These are phyloP conservation scores for Scopulariopsis brevicaulis DNA, from an alignment of 2,329 filamentous ascomycete species.

Conservation along the genomic window DNA sequence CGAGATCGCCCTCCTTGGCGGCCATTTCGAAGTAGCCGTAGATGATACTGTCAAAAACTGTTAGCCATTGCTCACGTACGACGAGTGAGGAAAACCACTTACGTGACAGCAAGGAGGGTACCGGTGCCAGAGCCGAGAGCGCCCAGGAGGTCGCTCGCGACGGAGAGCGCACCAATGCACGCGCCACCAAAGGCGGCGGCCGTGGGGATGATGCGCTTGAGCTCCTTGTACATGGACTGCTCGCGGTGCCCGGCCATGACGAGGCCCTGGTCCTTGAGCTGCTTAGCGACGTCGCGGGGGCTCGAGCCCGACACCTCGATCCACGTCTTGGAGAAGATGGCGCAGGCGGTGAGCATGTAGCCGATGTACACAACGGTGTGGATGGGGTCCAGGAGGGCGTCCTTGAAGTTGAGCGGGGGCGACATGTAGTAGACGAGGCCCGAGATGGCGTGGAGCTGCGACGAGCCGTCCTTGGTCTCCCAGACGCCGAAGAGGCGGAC, in stretches of 20 bases:
- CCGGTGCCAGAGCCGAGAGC: conserved; percentile 93
- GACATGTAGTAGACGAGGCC: conserved; percentile 99
- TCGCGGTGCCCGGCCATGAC: conserved; percentile 99
- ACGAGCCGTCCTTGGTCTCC: conserved; percentile 93
- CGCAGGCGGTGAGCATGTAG: conserved; percentile 97
- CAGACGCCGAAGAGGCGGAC: conserved; percentile 96
- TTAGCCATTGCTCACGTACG: conserved; percentile 14
- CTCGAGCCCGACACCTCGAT: conserved; percentile 98
- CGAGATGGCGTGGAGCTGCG: conserved; percentile 86
- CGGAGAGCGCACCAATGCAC: conserved; percentile 95
- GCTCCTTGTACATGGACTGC: conserved; percentile 99
- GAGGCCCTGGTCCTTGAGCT: conserved; percentile 98
- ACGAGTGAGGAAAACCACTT: conserved; percentile 34
- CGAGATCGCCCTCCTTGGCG: conserved; percentile 93
- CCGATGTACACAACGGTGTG: conserved; percentile 91
- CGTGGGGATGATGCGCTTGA: conserved; percentile 98
- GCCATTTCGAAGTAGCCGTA: conserved; percentile 99
- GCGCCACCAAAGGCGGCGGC: conserved; percentile 97
- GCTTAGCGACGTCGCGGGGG: conserved; percentile 96
- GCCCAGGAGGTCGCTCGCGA: conserved; percentile 89
- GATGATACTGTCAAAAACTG: conserved; percentile 61
- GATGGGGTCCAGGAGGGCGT: conserved; percentile 84
- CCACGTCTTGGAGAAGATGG: conserved; percentile 99
- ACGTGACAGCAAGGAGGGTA: conserved; percentile 97
- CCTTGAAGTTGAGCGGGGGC: conserved; percentile 92